Evolutionary conservation across 2,329 filamentous ascomycete genomes (phyloP).

Genomic region (Aspergillus sp.): DNA sequence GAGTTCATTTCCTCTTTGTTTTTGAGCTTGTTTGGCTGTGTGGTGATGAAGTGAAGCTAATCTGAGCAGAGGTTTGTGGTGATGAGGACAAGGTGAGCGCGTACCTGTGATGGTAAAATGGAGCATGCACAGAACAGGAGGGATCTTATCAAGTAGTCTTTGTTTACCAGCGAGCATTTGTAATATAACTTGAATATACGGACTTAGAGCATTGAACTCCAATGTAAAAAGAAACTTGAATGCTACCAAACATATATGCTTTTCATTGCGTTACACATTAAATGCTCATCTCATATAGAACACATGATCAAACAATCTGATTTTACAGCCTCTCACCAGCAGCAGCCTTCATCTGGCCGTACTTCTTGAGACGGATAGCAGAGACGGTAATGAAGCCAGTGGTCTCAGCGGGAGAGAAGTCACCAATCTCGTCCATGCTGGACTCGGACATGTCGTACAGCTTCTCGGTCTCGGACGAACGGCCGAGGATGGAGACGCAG

Average conservation of each 20-base stretch:
- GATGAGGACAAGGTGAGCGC: constrained; percentile 8
- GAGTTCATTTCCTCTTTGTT: constrained; percentile 7
- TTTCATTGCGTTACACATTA: constrained; percentile 2
- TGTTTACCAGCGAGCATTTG: too few relatives aligned
- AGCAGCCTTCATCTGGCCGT: constrained; percentile 35
- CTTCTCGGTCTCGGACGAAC: constrained; percentile 61
- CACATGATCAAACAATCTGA: not conserved
- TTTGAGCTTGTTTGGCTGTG: not conserved
- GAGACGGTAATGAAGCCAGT: constrained; percentile 52
- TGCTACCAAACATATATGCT: not conserved
- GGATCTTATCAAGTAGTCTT: not conserved
- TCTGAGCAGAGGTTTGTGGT: constrained; percentile 1
- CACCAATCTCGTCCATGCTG: constrained; percentile 64
- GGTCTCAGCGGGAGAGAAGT: constrained; percentile 60
- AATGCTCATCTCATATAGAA: not conserved
- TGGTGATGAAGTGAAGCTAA: constrained; percentile 1
- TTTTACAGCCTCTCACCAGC: constrained; percentile 26
- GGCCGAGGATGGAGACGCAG: constrained; percentile 43
- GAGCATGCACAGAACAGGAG: not conserved
- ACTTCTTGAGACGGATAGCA: constrained; percentile 39
- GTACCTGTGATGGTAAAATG: constrained; percentile 7
- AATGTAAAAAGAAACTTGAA: not conserved
- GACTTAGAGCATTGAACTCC: too few relatives aligned
- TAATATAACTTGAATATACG: too few relatives aligned
- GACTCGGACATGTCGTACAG: constrained; percentile 61